Conservation (phyloP, 371 early-diverging fungal species). For the Catenaria anguillulae region DNA sequence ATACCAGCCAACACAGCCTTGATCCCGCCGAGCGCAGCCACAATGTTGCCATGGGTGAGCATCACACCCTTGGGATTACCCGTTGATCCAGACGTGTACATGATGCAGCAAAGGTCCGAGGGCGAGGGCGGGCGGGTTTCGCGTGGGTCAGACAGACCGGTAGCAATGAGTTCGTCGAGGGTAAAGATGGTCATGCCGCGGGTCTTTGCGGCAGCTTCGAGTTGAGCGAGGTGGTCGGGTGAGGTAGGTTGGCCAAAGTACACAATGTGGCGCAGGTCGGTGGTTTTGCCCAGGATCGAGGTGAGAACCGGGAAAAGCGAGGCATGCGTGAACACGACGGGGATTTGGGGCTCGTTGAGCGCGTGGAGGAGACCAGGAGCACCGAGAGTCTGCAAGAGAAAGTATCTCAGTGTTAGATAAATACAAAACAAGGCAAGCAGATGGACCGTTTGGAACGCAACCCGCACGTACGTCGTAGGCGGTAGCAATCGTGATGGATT, state of each 20-base stretch:
- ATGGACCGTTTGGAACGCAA: not conserved
- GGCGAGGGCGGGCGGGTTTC: constrained; percentile 48
- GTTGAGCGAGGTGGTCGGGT: constrained; percentile 24
- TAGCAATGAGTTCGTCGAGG: constrained; percentile 39
- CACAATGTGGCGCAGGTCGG: constrained; percentile 52
- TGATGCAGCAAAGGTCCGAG: constrained; percentile 74
- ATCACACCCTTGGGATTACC: constrained; percentile 85
- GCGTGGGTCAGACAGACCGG: constrained; percentile 44
- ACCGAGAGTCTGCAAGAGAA: constrained; percentile 44
- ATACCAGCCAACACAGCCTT: constrained; percentile 10
- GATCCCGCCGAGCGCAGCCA: constrained; percentile 28
- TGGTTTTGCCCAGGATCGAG: constrained; percentile 39
- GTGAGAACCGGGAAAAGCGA: constrained; percentile 57
- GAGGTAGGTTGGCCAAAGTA: constrained; percentile 49
- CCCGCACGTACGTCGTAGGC: constrained; percentile 42
- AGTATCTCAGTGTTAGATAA: not conserved
- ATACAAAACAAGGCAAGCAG: not conserved
- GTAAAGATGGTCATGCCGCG: constrained; percentile 22
- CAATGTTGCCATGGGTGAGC: constrained; percentile 70
- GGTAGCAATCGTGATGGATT: constrained; percentile 60
- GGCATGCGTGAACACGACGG: constrained; percentile 61
- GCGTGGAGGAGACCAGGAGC: constrained; percentile 68
- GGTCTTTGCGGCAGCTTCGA: constrained; percentile 20
- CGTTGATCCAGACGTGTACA: constrained; percentile 93
- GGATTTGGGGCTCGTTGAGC: constrained; percentile 67